Evolutionary conservation across 768 basidiomycete genomes (phyloP).

Genomic region (Candolleomyces aberdarensis): DNA sequence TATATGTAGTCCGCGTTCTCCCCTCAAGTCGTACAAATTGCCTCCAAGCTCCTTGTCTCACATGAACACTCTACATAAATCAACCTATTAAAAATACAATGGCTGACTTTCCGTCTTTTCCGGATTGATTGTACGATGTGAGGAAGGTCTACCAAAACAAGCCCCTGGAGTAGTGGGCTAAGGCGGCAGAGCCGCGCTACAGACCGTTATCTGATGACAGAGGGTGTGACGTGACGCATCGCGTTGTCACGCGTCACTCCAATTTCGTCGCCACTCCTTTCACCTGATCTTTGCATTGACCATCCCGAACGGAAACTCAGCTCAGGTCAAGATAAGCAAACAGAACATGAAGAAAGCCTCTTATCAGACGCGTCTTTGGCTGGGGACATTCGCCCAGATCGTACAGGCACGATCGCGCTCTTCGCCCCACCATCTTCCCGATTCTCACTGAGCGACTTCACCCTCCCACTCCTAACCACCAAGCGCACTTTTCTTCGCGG

Average conservation of each 20-base stretch:
- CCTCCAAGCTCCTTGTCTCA: too few relatives aligned
- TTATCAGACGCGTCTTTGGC: slow-evolving; percentile 74
- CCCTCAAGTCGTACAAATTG: too few relatives aligned
- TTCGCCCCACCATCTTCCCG: slow-evolving; percentile 90
- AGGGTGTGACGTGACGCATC: slow-evolving; percentile 3
- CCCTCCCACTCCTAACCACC: slow-evolving; percentile 89
- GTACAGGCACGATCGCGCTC: slow-evolving; percentile 89
- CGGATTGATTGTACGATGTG: too few relatives aligned
- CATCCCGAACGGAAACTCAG: not conserved
- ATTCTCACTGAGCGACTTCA: slow-evolving; percentile 75
- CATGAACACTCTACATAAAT: too few relatives aligned
- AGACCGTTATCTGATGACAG: too few relatives aligned
- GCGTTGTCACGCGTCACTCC: slow-evolving; percentile 6
- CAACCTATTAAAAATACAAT: too few relatives aligned
- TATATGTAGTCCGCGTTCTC: too few relatives aligned
- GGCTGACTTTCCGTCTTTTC: too few relatives aligned
- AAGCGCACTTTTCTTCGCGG: slow-evolving; percentile 93
- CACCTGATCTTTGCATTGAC: not conserved
- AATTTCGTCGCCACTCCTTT: not conserved
- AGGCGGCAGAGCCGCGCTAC: too few relatives aligned
- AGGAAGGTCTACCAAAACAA: too few relatives aligned
- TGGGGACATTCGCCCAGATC: slow-evolving; percentile 81
- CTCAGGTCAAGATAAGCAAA: not conserved
- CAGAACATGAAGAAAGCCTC: slow-evolving; percentile 75
- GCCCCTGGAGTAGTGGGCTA: too few relatives aligned